Base-by-base conservation (phyloP, 2,329 filamentous ascomycete genomes). In the Botrytis fabae region DNA sequence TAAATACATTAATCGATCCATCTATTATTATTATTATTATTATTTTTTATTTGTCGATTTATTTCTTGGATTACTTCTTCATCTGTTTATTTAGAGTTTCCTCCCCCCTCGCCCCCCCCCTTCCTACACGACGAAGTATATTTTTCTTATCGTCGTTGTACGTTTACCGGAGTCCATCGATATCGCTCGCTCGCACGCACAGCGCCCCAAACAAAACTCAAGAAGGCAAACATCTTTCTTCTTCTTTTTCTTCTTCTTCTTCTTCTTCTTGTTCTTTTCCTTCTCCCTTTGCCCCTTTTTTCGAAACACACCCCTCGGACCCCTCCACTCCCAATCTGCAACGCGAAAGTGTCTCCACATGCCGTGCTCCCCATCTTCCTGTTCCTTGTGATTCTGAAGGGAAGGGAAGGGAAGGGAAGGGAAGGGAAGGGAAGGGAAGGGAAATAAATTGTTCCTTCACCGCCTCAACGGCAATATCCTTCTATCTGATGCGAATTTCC, bases 331-430 rank as follows among this genome's bases (percentile, higher is more conserved):
- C 20, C 25, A 62, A 42, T 18, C 42, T 62, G 38, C 38, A 62
- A 62, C n/a, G 25, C 25, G 25, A 57, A 57, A 57, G n/a, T n/a
- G 7, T 28, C 60, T 62, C 60, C 60, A 62, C 38, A 38, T 62
- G 35, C 60, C 60, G 60, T 42, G 25, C 38, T n/a, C 60, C 60
- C 60, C 60, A 28, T 62, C 60, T 57, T 57, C 51, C n/a, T 57
- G 14, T 57, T 57, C 51, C 51, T 57, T 57, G 51, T 44, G 6
- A 54, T 57, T 28, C n/a, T 44, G 6, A 54, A 16, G 12, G 5
- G 2, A 48, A 46, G 18, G 18, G 22, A 54, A 54, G 25, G 25
- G n/a, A 57, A 54, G n/a, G n/a, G n/a, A n/a, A n/a, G n/a, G n/a
- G n/a, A n/a, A n/a, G n/a, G n/a, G 6, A 54, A 16, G 12, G 5